These are phyloP conservation scores for Neonectria punicea DNA, from an alignment of 2,329 filamentous ascomycete species.

Conservation along the genomic window DNA sequence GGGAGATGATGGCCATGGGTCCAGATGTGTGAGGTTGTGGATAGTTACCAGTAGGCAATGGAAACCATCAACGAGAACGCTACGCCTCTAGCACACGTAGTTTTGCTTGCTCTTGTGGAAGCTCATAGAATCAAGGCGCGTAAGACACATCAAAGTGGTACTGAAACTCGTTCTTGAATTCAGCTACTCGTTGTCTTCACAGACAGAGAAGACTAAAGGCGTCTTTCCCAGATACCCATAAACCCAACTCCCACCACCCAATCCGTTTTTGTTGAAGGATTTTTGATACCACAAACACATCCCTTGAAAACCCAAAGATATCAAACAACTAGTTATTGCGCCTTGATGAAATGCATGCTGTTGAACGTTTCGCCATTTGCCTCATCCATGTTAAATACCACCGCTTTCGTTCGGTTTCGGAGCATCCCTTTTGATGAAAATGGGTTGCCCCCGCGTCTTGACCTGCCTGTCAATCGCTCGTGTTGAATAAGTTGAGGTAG, in stretches of 20 bases:
- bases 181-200: constrained; percentile 17
- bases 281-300: constrained; percentile 36
- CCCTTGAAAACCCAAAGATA: constrained; percentile 27
- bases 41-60: constrained; percentile 17
- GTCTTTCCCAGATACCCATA: constrained; percentile 28
- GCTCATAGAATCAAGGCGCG: background rate
- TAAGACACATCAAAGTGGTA: background rate
- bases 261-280: constrained; percentile 44
- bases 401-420: constrained; percentile 8
- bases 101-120: background rate
- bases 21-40: background rate
- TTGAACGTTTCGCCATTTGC: constrained; percentile 47
- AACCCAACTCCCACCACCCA: constrained; percentile 43
- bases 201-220: constrained; percentile 29
- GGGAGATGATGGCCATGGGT: background rate
- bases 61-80: constrained; percentile 1
- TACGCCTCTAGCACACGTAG: no score
- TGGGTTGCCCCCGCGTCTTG: constrained; percentile 11
- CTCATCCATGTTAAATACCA: constrained; percentile 47
- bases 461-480: constrained; percentile 13
- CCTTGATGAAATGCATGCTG: constrained; percentile 47
- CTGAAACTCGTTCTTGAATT: constrained; percentile 9
- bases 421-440: constrained; percentile 29
- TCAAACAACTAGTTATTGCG: constrained; percentile 43
- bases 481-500: constrained; percentile 24